Conservation (phyloP, 1,284 basidiomycete genomes). For the Boletellus sp. region DNA sequence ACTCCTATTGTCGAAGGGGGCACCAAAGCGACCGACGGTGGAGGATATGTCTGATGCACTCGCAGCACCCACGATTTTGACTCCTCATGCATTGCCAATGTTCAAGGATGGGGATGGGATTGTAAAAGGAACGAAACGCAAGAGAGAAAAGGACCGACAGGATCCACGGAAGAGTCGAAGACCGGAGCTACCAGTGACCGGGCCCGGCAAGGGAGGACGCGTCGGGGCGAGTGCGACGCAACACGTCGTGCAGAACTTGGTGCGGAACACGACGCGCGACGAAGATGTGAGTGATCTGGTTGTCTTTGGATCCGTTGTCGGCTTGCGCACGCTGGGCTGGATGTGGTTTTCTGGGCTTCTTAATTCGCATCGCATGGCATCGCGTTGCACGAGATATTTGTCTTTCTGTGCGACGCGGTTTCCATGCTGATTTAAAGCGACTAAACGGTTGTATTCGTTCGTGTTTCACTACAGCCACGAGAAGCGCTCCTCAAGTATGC, state of each 20-base stretch:
- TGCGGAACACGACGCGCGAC: slow-evolving; percentile 82
- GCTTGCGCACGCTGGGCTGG: background rate
- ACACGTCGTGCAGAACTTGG: slow-evolving; percentile 90
- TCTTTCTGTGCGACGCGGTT: slow-evolving; percentile 20
- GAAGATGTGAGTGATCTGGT: slow-evolving; percentile 77
- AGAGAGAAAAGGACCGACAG: slow-evolving; percentile 83
- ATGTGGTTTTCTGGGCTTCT: slow-evolving; percentile 10
- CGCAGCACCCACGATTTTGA: slow-evolving; percentile 80
- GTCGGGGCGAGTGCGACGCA: slow-evolving; percentile 95
- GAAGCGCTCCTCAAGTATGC: slow-evolving; percentile 96
- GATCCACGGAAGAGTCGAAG: slow-evolving; percentile 88
- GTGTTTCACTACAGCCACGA: slow-evolving; percentile 64
- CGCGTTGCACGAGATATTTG: slow-evolving; percentile 13
- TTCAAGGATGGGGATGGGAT: slow-evolving; percentile 78
- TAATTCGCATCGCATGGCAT: slow-evolving; percentile 4
- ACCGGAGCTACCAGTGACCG: slow-evolving; percentile 88
- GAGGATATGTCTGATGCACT: slow-evolving; percentile 84
- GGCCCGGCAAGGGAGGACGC: slow-evolving; percentile 88
- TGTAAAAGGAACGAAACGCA: slow-evolving; percentile 73
- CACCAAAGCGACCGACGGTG: slow-evolving; percentile 67
- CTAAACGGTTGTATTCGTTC: slow-evolving; percentile 24
- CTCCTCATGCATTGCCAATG: slow-evolving; percentile 87
- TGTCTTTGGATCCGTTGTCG: slow-evolving; percentile 1
- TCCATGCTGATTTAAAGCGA: slow-evolving; percentile 17
- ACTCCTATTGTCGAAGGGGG: slow-evolving; percentile 75